Evolutionary conservation across 768 basidiomycete species (phyloP), one percentile per base, ranked within the genome.

Genomic region (Tulasnella sp.): DNA sequence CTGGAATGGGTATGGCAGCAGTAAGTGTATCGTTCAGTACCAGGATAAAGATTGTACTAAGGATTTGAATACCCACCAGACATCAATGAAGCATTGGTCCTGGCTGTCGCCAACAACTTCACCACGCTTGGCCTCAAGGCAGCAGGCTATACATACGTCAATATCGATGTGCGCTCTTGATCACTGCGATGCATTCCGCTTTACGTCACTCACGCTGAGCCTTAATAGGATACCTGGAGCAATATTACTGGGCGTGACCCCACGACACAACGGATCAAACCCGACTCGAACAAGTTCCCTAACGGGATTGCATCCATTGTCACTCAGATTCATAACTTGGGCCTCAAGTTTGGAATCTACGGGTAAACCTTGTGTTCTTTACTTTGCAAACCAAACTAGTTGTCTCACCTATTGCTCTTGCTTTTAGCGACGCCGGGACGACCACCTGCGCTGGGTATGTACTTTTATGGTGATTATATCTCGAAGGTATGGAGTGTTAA

Each of bases 221-320:
- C 1, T 45, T 3, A 15, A n/a, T 55, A 79, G 78, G 79, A 80
- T 61, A 78, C 77, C 62, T 80, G 79, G 79, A 65, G 77, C 3
- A 64, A 71, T 29, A 73, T 62, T 66, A 56, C 65, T 10, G 76
- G 78, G 13, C 42, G 61, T 23, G 69, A 78, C 64, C 26, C 76
- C 13, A 70, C 66, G 1, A 78, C 75, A 7, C 67, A 72, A 3
- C 69, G 70, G 30, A 78, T 79, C 4, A 69, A 76, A 3, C 77
- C 80, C 2, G 79, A 80, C 65, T 70, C 75, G n/a, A 67, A 62
- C 42, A 81, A 79, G 62, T 81, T 81, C 64, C 79, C 80, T 0
- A 74, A 75, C 52, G 80, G 80, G 13, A 78, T 81, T 65, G 72
- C 65, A 56, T 69, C 69, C 4, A 66, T 79, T 13, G 77, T 78